Conservation (phyloP, 108 stramenopile species). For the Phaeodactylum tricornutum region DNA sequence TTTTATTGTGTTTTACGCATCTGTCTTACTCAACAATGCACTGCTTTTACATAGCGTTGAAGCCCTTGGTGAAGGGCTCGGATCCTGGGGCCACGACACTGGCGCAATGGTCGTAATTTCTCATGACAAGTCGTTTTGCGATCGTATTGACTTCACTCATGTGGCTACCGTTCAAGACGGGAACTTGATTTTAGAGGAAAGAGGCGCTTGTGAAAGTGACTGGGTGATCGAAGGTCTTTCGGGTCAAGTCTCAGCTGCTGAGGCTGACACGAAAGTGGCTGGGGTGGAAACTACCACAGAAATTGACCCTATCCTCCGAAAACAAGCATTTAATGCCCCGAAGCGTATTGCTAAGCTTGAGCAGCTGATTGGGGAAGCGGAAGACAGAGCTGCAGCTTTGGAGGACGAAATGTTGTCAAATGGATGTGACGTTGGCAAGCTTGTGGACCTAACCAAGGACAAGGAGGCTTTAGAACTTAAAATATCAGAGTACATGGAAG, state of each 20-base stretch:
- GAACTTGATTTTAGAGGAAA: slow-evolving; percentile 52
- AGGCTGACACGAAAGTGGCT: not conserved
- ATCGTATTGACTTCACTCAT: slow-evolving; percentile 79
- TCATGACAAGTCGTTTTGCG: slow-evolving; percentile 87
- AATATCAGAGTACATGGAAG: slow-evolving; percentile 55
- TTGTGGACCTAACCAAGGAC: slow-evolving; percentile 48
- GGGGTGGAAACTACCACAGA: not conserved
- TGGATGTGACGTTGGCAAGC: slow-evolving; percentile 63
- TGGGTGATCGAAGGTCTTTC: slow-evolving; percentile 32
- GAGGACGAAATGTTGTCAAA: slow-evolving; percentile 72
- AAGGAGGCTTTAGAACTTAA: slow-evolving; percentile 37
- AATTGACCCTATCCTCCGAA: slow-evolving; percentile 29
- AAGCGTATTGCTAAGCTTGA: slow-evolving; percentile 71
- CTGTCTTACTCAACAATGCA: not conserved
- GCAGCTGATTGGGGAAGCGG: slow-evolving; percentile 53
- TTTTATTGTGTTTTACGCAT: not conserved
- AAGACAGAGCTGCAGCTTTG: slow-evolving; percentile 46
- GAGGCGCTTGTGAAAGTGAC: slow-evolving; percentile 56
- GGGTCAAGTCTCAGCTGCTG: slow-evolving; percentile 9
- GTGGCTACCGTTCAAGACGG: slow-evolving; percentile 78
- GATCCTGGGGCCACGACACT: slow-evolving; percentile 57
- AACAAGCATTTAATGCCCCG: slow-evolving; percentile 75
- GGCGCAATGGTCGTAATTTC: slow-evolving; percentile 86
- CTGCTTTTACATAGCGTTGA: slow-evolving; percentile 31
- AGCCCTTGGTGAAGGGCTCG: slow-evolving; percentile 65